Percentiles rank a stretch among this genome's conserved stretches.
phyloP scores from a whole-genome alignment of 345 rosid genomes.

The Conringia planisiliqua region DNA sequence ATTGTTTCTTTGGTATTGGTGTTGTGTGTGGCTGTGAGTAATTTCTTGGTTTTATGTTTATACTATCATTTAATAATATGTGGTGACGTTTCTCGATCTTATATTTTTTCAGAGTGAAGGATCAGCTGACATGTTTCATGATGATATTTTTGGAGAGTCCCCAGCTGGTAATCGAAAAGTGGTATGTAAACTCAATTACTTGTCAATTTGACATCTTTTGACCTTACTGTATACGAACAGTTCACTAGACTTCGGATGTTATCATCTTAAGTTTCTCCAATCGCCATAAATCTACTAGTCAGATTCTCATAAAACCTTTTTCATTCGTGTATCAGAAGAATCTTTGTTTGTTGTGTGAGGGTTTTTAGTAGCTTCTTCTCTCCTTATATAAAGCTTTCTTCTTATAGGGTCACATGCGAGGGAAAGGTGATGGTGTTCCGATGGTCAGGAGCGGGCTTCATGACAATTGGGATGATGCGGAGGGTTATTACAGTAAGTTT shows the following conservation, averaged over 20 bases:
- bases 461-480: slow-evolving; percentile 99
- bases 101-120: slow-evolving; percentile 74
- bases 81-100: slow-evolving; percentile 18
- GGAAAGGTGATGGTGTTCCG: slow-evolving; percentile 67
- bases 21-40: slow-evolving; percentile 28
- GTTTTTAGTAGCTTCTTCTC: not conserved
- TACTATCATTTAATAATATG: not conserved
- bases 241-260: not conserved
- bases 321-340: not conserved
- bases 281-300: not conserved
- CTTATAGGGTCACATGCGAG: slow-evolving; percentile 45
- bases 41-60: slow-evolving; percentile 20
- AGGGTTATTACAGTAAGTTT: slow-evolving; percentile 92
- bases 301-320: slow-evolving; percentile 6
- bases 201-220: not conserved
- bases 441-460: slow-evolving; percentile 76
- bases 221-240: not conserved
- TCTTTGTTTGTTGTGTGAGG: slow-evolving; percentile 7
- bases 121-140: slow-evolving; percentile 70
- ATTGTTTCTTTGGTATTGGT: slow-evolving; percentile 20
- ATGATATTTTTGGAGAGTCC: slow-evolving; percentile 96
- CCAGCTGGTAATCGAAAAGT: slow-evolving; percentile 66
- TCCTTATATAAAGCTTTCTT: slow-evolving; percentile 9
- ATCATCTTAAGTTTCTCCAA: not conserved
- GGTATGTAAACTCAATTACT: slow-evolving; percentile 40